Base-by-base conservation (phyloP, 169 alveolate species). In the Cryptosporidium baileyi region DNA sequence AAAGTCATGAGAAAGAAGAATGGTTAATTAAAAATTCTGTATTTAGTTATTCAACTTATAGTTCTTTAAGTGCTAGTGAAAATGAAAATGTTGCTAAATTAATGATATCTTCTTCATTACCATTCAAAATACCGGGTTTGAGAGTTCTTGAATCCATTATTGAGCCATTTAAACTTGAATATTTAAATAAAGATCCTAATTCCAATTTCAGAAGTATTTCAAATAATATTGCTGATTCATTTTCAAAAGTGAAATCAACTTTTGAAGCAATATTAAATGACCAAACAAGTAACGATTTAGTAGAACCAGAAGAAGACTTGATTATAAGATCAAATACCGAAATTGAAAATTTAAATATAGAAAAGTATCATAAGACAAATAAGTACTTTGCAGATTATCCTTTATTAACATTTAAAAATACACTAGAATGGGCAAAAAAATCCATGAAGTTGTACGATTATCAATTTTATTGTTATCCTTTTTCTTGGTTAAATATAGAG, bases 381-480 rank as follows among this genome's bases (percentile, higher is more conserved):
- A 51, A 51, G 36, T 54, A 74, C 32, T 74, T 74, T 36, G 13
- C 41, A 26, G 85, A 74, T 1, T 74, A 74, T 54, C 85, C 85
- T 28, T 13, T 74, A 15, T 36, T 67, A 11, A 54, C 45, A 11
- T 74, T 52, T 52, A 57, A 74, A 74, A 19, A 54, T 34, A 41
- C 85, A 3, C 59, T 74, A 0, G 44, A 26, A 24, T 74, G 85
- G 85, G 85, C 34, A 4, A 74, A 74, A 24, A 74, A 51, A 24
- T 74, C 40, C 32, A 45, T 45, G 67, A 38, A 74, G 41, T 38
- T 74, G 24, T 74, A 74, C 24, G 28, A 54, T 8, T 22, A 51
- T 11, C 7, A 74, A n/a, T 54, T 74, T 51, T 51, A 40, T 74
- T 74, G 85, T 19, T 28, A 51, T 30, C 67, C 60, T 9, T 74